Conservation (phyloP, 2,329 filamentous ascomycete genomes). For the Hawksworthiomyces lignivorus region DNA sequence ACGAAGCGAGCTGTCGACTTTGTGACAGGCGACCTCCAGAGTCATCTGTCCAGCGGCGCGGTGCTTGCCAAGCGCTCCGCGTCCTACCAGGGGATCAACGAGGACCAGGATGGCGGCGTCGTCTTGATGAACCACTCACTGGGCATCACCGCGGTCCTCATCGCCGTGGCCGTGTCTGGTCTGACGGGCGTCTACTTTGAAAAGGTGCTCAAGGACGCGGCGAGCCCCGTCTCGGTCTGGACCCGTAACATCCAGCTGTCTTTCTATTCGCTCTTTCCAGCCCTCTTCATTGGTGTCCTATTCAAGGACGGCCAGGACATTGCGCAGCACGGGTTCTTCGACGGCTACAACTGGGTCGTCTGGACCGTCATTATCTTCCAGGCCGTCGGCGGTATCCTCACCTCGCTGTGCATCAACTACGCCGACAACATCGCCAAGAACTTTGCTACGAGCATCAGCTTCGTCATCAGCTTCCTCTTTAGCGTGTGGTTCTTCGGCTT, state of each 20-base stretch:
- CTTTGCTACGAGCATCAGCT: conserved; percentile 87
- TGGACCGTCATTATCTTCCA: conserved; percentile 81
- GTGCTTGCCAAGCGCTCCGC: conserved; percentile 63
- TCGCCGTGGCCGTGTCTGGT: conserved; percentile 73
- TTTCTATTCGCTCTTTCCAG: conserved; percentile 87
- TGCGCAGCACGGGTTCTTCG: conserved; percentile 79
- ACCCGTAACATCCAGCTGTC: conserved; percentile 90
- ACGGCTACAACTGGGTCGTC: conserved; percentile 87
- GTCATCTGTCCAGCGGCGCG: conserved; percentile 18
- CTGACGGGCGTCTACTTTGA: conserved; percentile 83
- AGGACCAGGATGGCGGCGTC: conserved; percentile 38
- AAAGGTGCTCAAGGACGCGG: conserved; percentile 84
- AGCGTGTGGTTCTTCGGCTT: conserved; percentile 84
- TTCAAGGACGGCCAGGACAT: conserved; percentile 84
- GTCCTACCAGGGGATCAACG: conserved; percentile 82
- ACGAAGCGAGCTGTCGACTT: conserved; percentile 37
- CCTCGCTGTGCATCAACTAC: conserved; percentile 73
- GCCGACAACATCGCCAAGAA: conserved; percentile 90
- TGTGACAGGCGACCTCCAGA: conserved; percentile 21
- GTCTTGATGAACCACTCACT: conserved; percentile 67
- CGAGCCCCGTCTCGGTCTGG: conserved; percentile 72
- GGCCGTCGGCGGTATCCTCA: conserved; percentile 75
- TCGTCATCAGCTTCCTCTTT: conserved; percentile 76
- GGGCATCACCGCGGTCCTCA: conserved; percentile 69
- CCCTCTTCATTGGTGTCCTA: conserved; percentile 76